A percentile compares a stretch with the other conserved stretches of the same genome.
phyloP scores from a whole-genome alignment of 202 grass and related monocot species.

The Hordeum pubiflorum region DNA sequence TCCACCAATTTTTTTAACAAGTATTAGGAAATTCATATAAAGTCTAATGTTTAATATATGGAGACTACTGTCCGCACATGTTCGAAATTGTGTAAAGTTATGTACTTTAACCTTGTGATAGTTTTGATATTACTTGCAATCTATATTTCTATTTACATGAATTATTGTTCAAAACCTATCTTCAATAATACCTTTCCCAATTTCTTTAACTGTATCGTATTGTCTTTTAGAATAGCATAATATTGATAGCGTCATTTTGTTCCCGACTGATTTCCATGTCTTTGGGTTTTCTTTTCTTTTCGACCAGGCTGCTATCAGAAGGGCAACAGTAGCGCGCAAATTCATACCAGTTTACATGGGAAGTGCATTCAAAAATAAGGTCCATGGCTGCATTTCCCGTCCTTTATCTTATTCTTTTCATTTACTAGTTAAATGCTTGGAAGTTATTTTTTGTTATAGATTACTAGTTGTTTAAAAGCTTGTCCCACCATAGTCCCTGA shows the following conservation, averaged over 20 bases:
- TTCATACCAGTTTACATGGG: slow-evolving; percentile 97
- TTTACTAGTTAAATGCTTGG: neutral
- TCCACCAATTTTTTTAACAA: neutral
- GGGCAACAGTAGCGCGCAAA: slow-evolving; percentile 76
- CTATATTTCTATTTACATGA: slow-evolving; percentile 7
- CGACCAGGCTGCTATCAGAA: slow-evolving; percentile 77
- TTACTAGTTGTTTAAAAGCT: neutral
- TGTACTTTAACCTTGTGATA: neutral
- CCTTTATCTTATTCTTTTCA: neutral
- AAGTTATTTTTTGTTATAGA: neutral
- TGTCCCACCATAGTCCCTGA: neutral
- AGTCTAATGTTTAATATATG: neutral
- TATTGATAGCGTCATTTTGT: slow-evolving; percentile 1
- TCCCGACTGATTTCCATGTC: neutral
- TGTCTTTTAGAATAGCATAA: neutral
- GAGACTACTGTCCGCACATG: neutral
- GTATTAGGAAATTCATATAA: neutral
- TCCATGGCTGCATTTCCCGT: slow-evolving; percentile 10
- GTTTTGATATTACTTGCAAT: neutral
- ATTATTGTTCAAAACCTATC: slow-evolving; percentile 15
- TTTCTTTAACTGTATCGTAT: neutral
- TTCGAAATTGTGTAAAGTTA: neutral
- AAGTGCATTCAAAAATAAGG: slow-evolving; percentile 99
- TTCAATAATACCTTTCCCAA: neutral
- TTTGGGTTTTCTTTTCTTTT: slow-evolving; percentile 35